These are phyloP conservation scores for Xylariales sp. DNA, from an alignment of 2,329 filamentous ascomycete genomes.

Conservation along the genomic window DNA sequence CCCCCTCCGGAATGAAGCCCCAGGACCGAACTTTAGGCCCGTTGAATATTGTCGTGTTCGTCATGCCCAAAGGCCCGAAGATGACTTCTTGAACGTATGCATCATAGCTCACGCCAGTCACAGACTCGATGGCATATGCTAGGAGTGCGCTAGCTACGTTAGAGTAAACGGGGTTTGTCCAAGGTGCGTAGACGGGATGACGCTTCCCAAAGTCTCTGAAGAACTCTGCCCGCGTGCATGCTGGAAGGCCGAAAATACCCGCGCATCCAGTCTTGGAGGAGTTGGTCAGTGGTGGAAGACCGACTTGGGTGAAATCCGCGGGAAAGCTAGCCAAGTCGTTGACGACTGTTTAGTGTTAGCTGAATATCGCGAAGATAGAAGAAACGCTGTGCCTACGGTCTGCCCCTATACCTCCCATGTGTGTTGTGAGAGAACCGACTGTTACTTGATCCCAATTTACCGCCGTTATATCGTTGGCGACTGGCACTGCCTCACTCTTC, in stretches of 20 bases:
- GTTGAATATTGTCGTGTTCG: constrained; percentile 44
- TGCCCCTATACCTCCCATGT: constrained; percentile 46
- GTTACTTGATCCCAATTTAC: constrained; percentile 46
- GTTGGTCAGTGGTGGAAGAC: constrained; percentile 40
- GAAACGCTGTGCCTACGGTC: constrained; percentile 38
- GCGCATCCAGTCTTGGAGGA: constrained; percentile 43
- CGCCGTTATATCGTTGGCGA: constrained; percentile 43
- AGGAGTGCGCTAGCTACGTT: constrained; percentile 45
- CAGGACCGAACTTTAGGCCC: constrained; percentile 39
- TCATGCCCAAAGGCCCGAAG: constrained; percentile 43
- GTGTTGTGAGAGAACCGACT: constrained; percentile 43
- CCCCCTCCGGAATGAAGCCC: constrained; percentile 45
- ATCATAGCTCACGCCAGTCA: constrained; percentile 43
- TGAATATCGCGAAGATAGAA: background rate
- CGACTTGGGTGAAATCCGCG: constrained; percentile 41
- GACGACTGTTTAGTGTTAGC: constrained; percentile 40
- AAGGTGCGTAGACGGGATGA: constrained; percentile 45
- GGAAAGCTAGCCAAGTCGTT: constrained; percentile 43
- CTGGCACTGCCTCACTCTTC: constrained; percentile 38
- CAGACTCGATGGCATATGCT: constrained; percentile 43
- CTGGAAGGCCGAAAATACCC: constrained; percentile 44
- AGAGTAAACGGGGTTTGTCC: constrained; percentile 47
- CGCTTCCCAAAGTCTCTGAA: constrained; percentile 48
- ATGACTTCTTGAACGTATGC: constrained; percentile 42
- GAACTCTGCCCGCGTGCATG: constrained; percentile 45